Evolutionary conservation across 1,284 basidiomycete genomes (phyloP).

Genomic region (Violaceomyces palustris): DNA sequence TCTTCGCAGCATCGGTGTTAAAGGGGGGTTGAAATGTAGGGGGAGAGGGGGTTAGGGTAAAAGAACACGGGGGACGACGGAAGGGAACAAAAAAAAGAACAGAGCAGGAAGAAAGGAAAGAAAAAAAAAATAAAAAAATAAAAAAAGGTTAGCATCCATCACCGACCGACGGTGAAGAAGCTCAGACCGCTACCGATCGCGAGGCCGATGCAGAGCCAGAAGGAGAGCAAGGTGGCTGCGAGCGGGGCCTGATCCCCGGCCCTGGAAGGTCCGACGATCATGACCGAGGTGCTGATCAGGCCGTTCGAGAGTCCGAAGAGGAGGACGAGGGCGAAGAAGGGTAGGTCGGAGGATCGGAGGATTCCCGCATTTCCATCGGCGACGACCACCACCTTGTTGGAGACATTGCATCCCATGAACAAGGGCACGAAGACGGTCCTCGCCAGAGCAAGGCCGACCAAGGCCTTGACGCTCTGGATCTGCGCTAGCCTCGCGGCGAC

Average conservation of each 20-base stretch:
- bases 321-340: constrained; percentile 36
- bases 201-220: constrained; percentile 44
- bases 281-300: constrained; percentile 33
- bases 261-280: constrained; percentile 36
- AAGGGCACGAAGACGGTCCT: constrained; percentile 34
- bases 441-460: constrained; percentile 15
- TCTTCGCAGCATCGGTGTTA: no score
- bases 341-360: no score
- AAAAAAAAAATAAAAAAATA: no score
- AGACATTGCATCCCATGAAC: constrained; percentile 35
- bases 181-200: constrained; percentile 34
- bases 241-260: constrained; percentile 18
- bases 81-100: no score
- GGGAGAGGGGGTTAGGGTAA: no score
- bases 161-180: constrained; percentile 37
- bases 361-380: no score
- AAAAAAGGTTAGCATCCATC: no score
- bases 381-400: no score
- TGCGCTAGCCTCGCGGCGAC: constrained; percentile 8
- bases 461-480: constrained; percentile 9
- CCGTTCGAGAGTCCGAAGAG: constrained; percentile 41
- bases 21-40: no score
- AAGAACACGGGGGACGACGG: no score
- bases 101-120: no score
- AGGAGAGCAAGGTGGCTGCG: constrained; percentile 36